Percentiles rank a stretch among this genome's conserved stretches.
phyloP scores from a whole-genome alignment of 164 flowering plant species.

The Cinnamomum micranthum region DNA sequence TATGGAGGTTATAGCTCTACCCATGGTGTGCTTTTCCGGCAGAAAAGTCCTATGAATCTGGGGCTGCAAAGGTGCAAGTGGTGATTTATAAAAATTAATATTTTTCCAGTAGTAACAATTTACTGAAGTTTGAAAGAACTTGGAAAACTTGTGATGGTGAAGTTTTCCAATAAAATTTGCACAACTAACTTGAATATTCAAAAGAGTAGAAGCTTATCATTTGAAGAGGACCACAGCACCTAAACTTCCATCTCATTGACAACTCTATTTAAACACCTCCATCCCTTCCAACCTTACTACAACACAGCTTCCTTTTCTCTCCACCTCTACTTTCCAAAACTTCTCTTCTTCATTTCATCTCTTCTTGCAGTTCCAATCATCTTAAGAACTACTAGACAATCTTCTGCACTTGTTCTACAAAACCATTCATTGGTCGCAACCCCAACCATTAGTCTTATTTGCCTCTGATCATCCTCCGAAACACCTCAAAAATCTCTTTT shows the following conservation, averaged over 20 bases:
- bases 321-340: slow-evolving; percentile 6
- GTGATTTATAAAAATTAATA: too few relatives aligned
- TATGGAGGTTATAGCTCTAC: too few relatives aligned
- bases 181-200: neutral
- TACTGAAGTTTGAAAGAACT: neutral
- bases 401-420: neutral
- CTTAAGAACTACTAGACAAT: neutral
- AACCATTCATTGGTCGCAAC: neutral
- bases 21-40: too few relatives aligned
- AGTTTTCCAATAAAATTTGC: neutral
- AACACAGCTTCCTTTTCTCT: neutral
- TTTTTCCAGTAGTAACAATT: neutral
- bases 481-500: neutral
- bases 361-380: neutral
- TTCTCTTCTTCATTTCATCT: neutral
- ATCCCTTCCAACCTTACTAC: slow-evolving; percentile 23
- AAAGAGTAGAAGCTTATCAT: slow-evolving; percentile 13
- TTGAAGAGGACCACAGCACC: neutral
- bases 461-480: neutral
- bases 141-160: slow-evolving; percentile 5
- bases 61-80: too few relatives aligned
- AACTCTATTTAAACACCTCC: slow-evolving; percentile 42
- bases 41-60: too few relatives aligned
- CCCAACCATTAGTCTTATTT: neutral
- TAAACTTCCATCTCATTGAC: slow-evolving; percentile 18